Conservation (phyloP, 2,329 filamentous ascomycete species). For the Diaporthe ampelina region DNA sequence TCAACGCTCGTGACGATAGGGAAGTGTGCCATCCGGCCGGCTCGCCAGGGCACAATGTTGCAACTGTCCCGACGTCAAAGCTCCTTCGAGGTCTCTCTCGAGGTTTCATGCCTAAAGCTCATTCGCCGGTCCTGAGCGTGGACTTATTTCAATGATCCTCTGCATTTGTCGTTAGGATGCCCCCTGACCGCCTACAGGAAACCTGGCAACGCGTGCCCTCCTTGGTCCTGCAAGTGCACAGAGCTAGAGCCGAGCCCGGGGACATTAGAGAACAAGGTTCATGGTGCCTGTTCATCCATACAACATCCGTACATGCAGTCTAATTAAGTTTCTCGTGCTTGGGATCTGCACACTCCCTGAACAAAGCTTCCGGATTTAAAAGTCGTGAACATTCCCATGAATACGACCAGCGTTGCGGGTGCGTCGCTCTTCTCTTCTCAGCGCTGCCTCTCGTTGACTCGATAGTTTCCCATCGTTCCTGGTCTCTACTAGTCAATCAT, state of each 20-base stretch:
- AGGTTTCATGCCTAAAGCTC: not conserved
- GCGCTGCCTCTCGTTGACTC: slow-evolving; percentile 12
- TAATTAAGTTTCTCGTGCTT: slow-evolving; percentile 9
- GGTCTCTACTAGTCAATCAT: slow-evolving; percentile 8
- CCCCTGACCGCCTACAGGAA: slow-evolving; percentile 29
- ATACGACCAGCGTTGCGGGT: not conserved
- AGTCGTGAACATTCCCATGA: slow-evolving; percentile 7
- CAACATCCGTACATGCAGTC: slow-evolving; percentile 30
- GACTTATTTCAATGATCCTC: slow-evolving; percentile 8
- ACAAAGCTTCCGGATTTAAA: slow-evolving; percentile 20
- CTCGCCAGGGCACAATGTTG: not conserved
- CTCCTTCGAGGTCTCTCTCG: not conserved
- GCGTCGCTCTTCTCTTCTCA: not conserved
- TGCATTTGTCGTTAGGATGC: slow-evolving; percentile 6
- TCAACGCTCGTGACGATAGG: not conserved
- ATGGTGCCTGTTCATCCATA: slow-evolving; percentile 29
- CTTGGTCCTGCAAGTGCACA: slow-evolving; percentile 22
- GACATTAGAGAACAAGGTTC: slow-evolving; percentile 28
- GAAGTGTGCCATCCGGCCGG: slow-evolving; percentile 10
- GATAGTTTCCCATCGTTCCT: slow-evolving; percentile 7
- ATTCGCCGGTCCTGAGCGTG: not conserved
- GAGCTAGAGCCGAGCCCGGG: slow-evolving; percentile 28
- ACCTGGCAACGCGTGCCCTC: slow-evolving; percentile 12
- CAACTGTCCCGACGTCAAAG: not conserved
- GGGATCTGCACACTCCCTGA: slow-evolving; percentile 12